Evolutionary conservation across 768 basidiomycete genomes (phyloP).

Genomic region (Lactifluus subvellereus): DNA sequence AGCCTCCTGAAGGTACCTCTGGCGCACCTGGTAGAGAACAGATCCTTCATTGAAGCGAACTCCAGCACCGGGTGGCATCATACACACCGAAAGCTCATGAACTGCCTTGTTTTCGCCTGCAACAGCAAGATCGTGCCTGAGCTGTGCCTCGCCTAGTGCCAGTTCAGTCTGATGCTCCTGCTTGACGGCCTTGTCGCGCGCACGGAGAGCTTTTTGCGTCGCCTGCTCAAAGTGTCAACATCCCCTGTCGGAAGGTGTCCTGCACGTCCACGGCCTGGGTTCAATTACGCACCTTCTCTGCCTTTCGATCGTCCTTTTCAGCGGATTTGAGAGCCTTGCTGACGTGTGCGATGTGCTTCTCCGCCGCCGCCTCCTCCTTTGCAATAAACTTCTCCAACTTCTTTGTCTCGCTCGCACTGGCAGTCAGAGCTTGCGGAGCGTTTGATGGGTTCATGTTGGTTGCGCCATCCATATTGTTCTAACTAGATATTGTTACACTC

Average conservation of each 20-base stretch:
- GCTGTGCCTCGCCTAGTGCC: constrained; percentile 47
- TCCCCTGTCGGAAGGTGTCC: not conserved
- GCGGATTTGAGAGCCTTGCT: constrained; percentile 45
- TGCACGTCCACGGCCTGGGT: not conserved
- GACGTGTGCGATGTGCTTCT: constrained; percentile 17
- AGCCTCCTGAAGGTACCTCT: constrained; percentile 27
- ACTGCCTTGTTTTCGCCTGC: constrained; percentile 39
- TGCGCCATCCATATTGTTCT: not conserved
- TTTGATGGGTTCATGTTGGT: constrained; percentile 12
- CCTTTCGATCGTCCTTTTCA: constrained; percentile 46
- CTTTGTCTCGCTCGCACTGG: constrained; percentile 19
- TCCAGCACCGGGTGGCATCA: not conserved
- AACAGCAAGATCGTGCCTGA: constrained; percentile 46
- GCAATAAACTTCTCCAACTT: constrained; percentile 41
- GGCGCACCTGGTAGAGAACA: constrained; percentile 25
- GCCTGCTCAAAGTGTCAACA: constrained; percentile 29
- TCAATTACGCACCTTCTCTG: constrained; percentile 41
- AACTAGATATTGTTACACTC: not conserved
- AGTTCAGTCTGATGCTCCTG: constrained; percentile 47
- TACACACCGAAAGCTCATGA: constrained; percentile 40
- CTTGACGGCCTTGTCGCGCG: constrained; percentile 43
- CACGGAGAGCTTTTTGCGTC: constrained; percentile 43
- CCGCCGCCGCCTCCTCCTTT: constrained; percentile 47
- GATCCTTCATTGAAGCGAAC: not conserved
- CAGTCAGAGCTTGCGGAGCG: not conserved